phyloP scores from a whole-genome alignment of 345 rosid species.

The Triadica sebifera region DNA sequence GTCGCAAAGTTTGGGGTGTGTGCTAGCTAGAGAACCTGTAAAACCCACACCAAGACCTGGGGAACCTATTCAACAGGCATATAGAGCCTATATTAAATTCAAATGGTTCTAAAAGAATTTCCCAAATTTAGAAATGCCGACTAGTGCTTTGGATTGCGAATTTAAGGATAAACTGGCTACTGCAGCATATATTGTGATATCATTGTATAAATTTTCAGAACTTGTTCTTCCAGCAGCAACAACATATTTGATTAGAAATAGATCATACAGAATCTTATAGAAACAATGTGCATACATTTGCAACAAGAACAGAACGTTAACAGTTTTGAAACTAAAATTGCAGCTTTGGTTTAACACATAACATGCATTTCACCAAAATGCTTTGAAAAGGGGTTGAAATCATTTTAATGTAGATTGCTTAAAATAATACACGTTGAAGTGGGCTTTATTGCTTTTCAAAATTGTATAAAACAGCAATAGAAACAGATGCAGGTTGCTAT shows the following conservation, averaged over 20 bases:
- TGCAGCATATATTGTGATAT: background rate
- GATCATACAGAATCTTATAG: background rate
- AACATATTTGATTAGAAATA: no score
- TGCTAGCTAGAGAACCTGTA: constrained; percentile 72
- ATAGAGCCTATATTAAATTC: background rate
- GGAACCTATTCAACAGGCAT: constrained; percentile 40
- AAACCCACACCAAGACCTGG: constrained; percentile 87
- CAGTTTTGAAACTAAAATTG: background rate
- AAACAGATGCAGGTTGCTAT: no score
- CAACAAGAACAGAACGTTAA: no score
- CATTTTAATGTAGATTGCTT: background rate
- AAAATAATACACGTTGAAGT: background rate
- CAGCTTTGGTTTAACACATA: background rate
- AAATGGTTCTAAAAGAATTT: background rate
- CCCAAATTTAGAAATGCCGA: background rate
- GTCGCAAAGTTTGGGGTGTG: constrained; percentile 65
- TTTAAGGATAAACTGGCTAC: background rate
- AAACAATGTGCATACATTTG: no score
- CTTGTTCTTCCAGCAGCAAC: no score
- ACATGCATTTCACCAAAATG: background rate
- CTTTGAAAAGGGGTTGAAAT: no score
- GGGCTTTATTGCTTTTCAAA: background rate
- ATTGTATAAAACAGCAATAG: no score
- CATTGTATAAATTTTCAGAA: no score
- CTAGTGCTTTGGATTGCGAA: background rate